Conservation (phyloP, 306 rosid genomes). For the Cicer arietinum region DNA sequence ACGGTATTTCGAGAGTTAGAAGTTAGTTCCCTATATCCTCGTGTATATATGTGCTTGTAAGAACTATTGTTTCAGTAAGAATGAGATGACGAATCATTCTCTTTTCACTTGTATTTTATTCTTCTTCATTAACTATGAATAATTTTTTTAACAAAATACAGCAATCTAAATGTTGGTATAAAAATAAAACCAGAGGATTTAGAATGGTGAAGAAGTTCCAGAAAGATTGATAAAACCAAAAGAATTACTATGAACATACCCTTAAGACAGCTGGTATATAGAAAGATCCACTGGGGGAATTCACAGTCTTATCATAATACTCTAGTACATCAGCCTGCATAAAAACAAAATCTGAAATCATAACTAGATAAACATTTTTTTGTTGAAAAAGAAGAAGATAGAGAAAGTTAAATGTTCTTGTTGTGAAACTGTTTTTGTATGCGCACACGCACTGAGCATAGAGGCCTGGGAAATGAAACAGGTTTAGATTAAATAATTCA, state of each 20-base stretch:
- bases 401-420: slow-evolving; percentile 19
- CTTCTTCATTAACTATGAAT: neutral
- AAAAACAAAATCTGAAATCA: slow-evolving; percentile 43
- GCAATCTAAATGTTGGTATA: slow-evolving; percentile 8
- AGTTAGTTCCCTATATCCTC: neutral
- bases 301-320: slow-evolving; percentile 91
- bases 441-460: slow-evolving; percentile 37
- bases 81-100: neutral
- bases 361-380: slow-evolving; percentile 22
- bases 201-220: slow-evolving; percentile 4
- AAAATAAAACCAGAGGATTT: slow-evolving; percentile 18
- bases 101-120: neutral
- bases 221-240: slow-evolving; percentile 33
- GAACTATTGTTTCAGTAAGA: neutral
- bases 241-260: slow-evolving; percentile 56
- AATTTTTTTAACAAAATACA: slow-evolving; percentile 10
- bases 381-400: slow-evolving; percentile 30
- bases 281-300: slow-evolving; percentile 85
- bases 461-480: slow-evolving; percentile 32
- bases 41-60: neutral
- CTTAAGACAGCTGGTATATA: slow-evolving; percentile 94
- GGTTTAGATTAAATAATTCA: slow-evolving; percentile 31
- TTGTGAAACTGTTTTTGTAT: slow-evolving; percentile 17
- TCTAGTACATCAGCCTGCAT: slow-evolving; percentile 93
- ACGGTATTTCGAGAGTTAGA: neutral